Base-by-base conservation (phyloP, 225 moss, liverwort and hornwort genomes). In the Bryum argenteum region DNA sequence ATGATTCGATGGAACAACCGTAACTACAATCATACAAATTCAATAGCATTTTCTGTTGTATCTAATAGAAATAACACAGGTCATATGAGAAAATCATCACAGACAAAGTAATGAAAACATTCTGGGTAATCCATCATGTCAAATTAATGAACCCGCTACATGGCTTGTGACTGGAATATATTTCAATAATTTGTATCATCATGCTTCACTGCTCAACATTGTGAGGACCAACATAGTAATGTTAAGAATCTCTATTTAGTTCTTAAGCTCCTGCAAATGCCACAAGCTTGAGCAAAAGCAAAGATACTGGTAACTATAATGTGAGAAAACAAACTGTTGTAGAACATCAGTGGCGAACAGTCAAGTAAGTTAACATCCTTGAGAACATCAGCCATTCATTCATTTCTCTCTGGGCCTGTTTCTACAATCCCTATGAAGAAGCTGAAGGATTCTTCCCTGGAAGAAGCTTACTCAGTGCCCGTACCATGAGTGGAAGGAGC, bases 401-500 rank as follows among this genome's bases (percentile, higher is more conserved):
- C 33, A 33, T 33, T 33, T 52, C 62, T 42, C 20, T 16, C 21
- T 22, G 14, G 45, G 23, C 75, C 33, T 64, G 65, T 42, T 70
- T 44, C 40, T 13, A 54, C 38, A 61, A 61, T 26, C 20, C 21
- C 57, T 74, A 57, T 11, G 4, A 41, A 74, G 4, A 41, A 74
- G 50, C 63, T 61, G 28, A 54, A 74, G 61, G 43, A 3, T 66
- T 61, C 24, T 62, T 23, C 37, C 54, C 45, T 61, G 44, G 78
- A 61, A 47, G 61, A 67, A 54, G 67, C 15, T 39, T 67, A 73
- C 61, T 22, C 72, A 39, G 19, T 54, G 67, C 55, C 67, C 66
- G 47, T 23, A 78, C 19, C 68, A 56, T 72, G n/a, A 39, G 70
- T 58, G 62, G 70, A 8, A 1, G 44, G 69, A 53, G 71, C 43